Base-by-base conservation (phyloP, 495 filamentous ascomycete species). In the Cladorrhinum samala region DNA sequence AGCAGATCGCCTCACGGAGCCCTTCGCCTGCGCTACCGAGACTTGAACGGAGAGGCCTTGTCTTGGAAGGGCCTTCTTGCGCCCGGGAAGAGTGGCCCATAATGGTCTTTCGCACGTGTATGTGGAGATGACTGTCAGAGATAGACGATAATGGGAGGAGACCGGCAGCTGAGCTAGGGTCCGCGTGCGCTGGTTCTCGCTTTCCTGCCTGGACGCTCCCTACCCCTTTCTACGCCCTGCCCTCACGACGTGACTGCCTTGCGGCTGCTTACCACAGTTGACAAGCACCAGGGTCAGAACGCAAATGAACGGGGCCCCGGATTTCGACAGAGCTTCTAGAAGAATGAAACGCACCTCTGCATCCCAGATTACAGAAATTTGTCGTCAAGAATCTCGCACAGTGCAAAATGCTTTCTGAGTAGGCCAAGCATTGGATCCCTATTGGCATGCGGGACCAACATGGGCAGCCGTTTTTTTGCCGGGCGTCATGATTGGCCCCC, bases 301-400 rank as follows among this genome's bases (percentile, higher is more conserved):
- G 52, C 52, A 63, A 55, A 53, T 57, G 44, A 61, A 55, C 50
- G 43, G 54, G 42, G 50, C 49, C n/a, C n/a, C 50, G 57, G 57
- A 44, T 57, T 52, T 60, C 59, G 53, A 57, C 59, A 44, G 39
- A 47, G 9, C 56, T 64, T 62, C 61, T 66, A 64, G 64, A 47
- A 47, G 45, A 66, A 64, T 64, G 61, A 56, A 63, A 61, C 55
- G 60, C 58, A 33, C 5, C 6, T 6, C 27, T 11, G 55, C 20
- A 2, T 58, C 49, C 50, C 64, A 52, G 52, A 62, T 41, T 18
- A 20, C 27, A 44, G 47, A 45, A 52, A 17, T 33, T n/a, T 44
- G 45, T 20, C 44, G n/a, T n/a, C 6, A 33, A 33, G 5, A 33
- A 33, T 24, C 24, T 37, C 44, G 49, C 50, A 62, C 59, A 24